Conservation (phyloP, 495 filamentous ascomycete genomes). For the Cryomyces minteri region DNA sequence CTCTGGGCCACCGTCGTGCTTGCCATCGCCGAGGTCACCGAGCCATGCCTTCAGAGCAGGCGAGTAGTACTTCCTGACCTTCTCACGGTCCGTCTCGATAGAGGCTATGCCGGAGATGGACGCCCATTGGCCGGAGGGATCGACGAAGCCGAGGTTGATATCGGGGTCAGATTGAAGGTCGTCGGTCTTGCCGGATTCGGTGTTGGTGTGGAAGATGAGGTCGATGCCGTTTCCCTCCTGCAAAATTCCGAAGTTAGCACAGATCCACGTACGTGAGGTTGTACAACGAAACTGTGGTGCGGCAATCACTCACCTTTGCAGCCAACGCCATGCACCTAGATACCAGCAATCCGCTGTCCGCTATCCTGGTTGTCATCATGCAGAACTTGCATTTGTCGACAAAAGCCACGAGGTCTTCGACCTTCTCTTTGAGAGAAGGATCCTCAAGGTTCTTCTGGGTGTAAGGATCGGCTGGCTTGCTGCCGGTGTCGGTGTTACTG, state of each 20-base stretch:
- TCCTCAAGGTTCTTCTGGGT: constrained; percentile 50
- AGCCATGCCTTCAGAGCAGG: constrained; percentile 68
- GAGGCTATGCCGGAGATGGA: constrained; percentile 56
- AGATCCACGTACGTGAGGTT: not conserved
- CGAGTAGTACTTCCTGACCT: constrained; percentile 62
- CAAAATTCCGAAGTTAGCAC: constrained; percentile 1
- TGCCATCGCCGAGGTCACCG: constrained; percentile 76
- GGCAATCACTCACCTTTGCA: constrained; percentile 44
- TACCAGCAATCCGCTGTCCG: constrained; percentile 36
- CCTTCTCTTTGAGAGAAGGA: constrained; percentile 50
- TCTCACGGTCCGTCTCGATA: constrained; percentile 46
- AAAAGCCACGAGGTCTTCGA: constrained; percentile 56
- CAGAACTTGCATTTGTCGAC: constrained; percentile 58
- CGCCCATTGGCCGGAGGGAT: constrained; percentile 57
- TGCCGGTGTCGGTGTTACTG: constrained; percentile 39
- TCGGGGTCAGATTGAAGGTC: constrained; percentile 59
- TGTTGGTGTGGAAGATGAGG: constrained; percentile 87
- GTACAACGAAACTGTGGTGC: not conserved
- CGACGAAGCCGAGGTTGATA: constrained; percentile 76
- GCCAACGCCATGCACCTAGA: constrained; percentile 84
- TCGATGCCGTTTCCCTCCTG: constrained; percentile 67
- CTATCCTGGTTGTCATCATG: constrained; percentile 51
- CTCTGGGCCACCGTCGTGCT: constrained; percentile 62
- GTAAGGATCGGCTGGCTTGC: constrained; percentile 61
- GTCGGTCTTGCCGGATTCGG: constrained; percentile 78